Conservation (phyloP, 2,329 filamentous ascomycete species). For the Trichocomaceae sp. region DNA sequence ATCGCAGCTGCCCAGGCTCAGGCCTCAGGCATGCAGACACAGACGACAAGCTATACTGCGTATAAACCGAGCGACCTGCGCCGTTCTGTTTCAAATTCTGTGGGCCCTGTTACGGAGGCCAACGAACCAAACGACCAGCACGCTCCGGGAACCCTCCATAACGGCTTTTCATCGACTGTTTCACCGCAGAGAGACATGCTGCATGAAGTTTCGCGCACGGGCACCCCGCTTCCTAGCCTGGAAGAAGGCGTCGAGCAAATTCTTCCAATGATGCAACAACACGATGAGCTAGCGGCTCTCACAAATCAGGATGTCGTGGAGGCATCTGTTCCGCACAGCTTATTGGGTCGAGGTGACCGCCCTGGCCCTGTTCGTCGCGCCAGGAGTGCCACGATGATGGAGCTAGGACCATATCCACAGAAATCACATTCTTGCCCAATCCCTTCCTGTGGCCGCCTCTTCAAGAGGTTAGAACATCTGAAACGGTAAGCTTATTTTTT, state of each 20-base stretch:
- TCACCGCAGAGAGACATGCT: conserved; percentile 73
- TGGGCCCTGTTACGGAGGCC: conserved; percentile 71
- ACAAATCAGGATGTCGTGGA: conserved; percentile 56
- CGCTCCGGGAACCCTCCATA: conserved; percentile 62
- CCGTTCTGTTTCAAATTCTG: conserved; percentile 81
- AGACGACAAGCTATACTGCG: conserved; percentile 48
- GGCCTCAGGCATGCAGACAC: conserved; percentile 32
- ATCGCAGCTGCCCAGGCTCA: conserved; percentile 51
- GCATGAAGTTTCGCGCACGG: conserved; percentile 74
- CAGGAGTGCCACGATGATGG: conserved; percentile 91
- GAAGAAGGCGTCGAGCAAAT: conserved; percentile 74
- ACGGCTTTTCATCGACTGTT: conserved; percentile 62
- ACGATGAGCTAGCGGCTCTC: conserved; percentile 59
- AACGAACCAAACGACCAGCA: conserved; percentile 75
- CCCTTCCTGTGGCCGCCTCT: conserved; percentile 89
- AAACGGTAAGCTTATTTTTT: conserved; percentile 69
- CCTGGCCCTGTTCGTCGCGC: conserved; percentile 80
- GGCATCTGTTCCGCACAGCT: conserved; percentile 50
- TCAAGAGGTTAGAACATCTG: conserved; percentile 98
- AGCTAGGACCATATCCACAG: conserved; percentile 90
- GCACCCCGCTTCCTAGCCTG: conserved; percentile 78
- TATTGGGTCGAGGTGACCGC: conserved; percentile 51
- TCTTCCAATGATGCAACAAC: conserved; percentile 49
- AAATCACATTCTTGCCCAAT: conserved; percentile 99
- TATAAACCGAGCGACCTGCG: conserved; percentile 86